Percentiles rank a stretch among this genome's conserved stretches.
These are phyloP conservation scores for Pouteria campechiana DNA, from an alignment of 179 eudicot genomes.

Conservation along the genomic window DNA sequence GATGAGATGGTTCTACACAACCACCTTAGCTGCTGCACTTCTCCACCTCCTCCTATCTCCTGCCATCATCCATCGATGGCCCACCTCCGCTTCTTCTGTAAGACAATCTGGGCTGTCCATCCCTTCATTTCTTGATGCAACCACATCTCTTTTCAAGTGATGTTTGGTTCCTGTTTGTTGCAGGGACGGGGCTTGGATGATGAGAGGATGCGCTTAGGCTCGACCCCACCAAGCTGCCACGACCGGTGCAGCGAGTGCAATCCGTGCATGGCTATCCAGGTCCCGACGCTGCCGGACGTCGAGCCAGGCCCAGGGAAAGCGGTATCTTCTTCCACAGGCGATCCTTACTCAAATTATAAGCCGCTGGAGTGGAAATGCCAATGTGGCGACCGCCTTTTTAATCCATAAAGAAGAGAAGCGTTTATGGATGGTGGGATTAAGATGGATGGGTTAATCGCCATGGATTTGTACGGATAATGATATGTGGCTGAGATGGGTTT, in stretches of 20 bases:
- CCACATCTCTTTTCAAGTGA: too few species aligned
- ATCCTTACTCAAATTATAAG: conserved; percentile 83
- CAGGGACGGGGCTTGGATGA: too few species aligned
- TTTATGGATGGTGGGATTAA: background rate
- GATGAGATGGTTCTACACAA: too few species aligned
- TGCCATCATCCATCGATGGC: too few species aligned
- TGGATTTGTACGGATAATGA: background rate
- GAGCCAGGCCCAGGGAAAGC: conserved; percentile 7
- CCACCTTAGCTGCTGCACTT: too few species aligned
- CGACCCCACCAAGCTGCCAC: conserved; percentile 96
- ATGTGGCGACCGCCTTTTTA: conserved; percentile 52
- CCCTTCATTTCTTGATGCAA: too few species aligned
- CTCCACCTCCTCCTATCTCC: too few species aligned
- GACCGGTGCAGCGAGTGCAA: conserved; percentile 92
- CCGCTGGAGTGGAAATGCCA: conserved; percentile 89
- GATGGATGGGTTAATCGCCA: background rate
- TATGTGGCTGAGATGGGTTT: too few species aligned
- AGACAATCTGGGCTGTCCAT: too few species aligned
- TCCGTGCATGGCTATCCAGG: conserved; percentile 86
- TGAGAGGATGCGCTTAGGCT: conserved; percentile 74
- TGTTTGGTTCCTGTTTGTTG: too few species aligned
- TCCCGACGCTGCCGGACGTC: conserved; percentile 41
- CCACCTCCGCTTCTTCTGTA: too few species aligned
- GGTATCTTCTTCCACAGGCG: conserved; percentile 11
- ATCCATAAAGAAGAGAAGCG: conserved; percentile 26